Evolutionary conservation across 345 rosid genomes (phyloP).

Genomic region (Eutrema yunnanense): DNA sequence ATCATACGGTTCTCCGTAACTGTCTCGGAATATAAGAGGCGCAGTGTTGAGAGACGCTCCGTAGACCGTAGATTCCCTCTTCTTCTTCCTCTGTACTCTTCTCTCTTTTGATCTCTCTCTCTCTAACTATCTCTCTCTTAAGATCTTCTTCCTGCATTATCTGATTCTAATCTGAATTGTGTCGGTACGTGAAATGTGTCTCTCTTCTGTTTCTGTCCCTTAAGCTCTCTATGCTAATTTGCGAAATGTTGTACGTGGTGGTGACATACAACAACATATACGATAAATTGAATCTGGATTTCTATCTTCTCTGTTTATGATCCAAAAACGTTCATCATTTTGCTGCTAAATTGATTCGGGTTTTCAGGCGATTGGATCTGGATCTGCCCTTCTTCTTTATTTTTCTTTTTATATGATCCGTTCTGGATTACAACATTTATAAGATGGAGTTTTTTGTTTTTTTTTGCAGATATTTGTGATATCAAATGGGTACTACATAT

Average conservation of each 20-base stretch:
- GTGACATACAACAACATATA: neutral
- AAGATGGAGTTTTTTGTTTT: neutral
- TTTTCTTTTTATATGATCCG: neutral
- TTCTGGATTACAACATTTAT: neutral
- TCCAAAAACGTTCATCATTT: neutral
- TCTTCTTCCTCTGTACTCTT: slow-evolving; percentile 3
- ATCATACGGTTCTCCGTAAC: slow-evolving; percentile 27
- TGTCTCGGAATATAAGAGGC: slow-evolving; percentile 27
- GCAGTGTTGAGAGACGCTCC: slow-evolving; percentile 5
- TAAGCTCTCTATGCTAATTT: neutral
- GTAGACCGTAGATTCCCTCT: slow-evolving; percentile 25
- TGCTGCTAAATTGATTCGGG: slow-evolving; percentile 1
- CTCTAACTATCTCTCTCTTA: slow-evolving; percentile 13
- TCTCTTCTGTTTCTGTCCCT: neutral
- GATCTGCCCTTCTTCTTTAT: neutral
- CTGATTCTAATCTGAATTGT: slow-evolving; percentile 5
- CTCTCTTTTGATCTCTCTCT: neutral
- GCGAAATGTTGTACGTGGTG: slow-evolving; percentile 9
- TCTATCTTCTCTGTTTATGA: neutral
- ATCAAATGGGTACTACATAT: slow-evolving; percentile 30
- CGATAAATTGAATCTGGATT: neutral
- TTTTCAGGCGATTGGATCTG: slow-evolving; percentile 16
- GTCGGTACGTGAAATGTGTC: slow-evolving; percentile 30
- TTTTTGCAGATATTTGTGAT: slow-evolving; percentile 12
- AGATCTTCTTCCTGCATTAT: neutral